phyloP scores from a whole-genome alignment of 257 asterid genomes.

The Nicotiana attenuata region DNA sequence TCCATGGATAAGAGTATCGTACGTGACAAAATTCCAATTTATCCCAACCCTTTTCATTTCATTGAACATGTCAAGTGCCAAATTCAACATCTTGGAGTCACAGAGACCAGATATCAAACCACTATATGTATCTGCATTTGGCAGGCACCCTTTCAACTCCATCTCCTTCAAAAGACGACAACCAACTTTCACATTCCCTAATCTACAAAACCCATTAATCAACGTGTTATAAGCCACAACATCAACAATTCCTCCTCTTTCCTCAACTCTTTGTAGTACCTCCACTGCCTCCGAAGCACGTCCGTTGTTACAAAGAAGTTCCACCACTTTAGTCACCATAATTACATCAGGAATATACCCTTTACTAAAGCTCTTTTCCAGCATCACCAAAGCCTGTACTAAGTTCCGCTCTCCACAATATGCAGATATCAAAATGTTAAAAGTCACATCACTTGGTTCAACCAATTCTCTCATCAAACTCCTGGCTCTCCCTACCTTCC shows the following conservation, averaged over 20 bases:
- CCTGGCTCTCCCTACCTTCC: constrained; percentile 80
- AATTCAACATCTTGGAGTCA: constrained; percentile 47
- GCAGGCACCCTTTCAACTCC: constrained; percentile 85
- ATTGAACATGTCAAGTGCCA: constrained; percentile 67
- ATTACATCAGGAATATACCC: constrained; percentile 67
- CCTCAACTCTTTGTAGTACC: constrained; percentile 65
- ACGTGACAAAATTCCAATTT: constrained; percentile 49
- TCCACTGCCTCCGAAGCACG: constrained; percentile 69
- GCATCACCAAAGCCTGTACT: constrained; percentile 72
- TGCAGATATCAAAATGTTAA: constrained; percentile 65
- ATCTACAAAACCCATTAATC: constrained; percentile 58
- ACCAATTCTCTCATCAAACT: constrained; percentile 69
- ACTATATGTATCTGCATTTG: constrained; percentile 66
- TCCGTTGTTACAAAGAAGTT: constrained; percentile 43
- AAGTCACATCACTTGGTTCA: constrained; percentile 63
- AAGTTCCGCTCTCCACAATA: constrained; percentile 62
- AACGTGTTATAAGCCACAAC: constrained; percentile 71
- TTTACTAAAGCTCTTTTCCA: constrained; percentile 61
- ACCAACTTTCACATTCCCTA: constrained; percentile 53
- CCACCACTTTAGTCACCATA: constrained; percentile 64
- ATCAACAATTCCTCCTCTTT: constrained; percentile 58
- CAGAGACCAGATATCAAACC: constrained; percentile 65
- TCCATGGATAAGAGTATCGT: constrained; percentile 53
- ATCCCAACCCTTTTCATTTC: constrained; percentile 76
- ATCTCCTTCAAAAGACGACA: constrained; percentile 55